Evolutionary conservation across 2,329 filamentous ascomycete genomes (phyloP), one percentile per base, ranked within the genome.

Genomic region (Talaromyces sp.): DNA sequence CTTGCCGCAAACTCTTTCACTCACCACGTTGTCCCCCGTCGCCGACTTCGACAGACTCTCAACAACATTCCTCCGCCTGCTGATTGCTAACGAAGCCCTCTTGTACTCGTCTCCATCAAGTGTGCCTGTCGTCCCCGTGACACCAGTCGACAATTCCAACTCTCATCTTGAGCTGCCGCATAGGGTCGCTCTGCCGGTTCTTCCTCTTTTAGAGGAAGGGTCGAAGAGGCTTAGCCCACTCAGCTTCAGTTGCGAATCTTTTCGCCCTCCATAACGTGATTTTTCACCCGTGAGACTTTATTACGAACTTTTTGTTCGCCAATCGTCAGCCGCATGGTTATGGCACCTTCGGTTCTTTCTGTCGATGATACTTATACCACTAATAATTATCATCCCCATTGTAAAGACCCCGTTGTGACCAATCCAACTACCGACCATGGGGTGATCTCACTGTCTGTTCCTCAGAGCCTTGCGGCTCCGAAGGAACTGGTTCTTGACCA

Each of bases 201-300:
- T 98, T 98, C 93, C 93, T 96, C 93, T 95, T 83, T 83, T 82
- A 80, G 93, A 93, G 95, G 95, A 93, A 96, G 95, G 95, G 92
- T 96, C 92, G 90, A 92, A 90, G 89, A 93, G 92, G 89, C 91
- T 91, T 92, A 90, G 92, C 89, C 91, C 90, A 87, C 88, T 88
- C 85, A 88, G 84, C 84, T 85, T 90, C 85, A 91, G 89, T 88
- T 89, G 91, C 85, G 90, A 91, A 84, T 90, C 89, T 81, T 96
- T 93, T 83, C 89, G 91, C 86, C 95, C 95, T 80, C 95, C 95
- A 78, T 98, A 98, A 92, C 82, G 22, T 17, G 62, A 51, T 66
- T 57, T 63, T 65, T 47, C 54, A 53, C 52, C 62, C 55, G 10
- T 44, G n/a, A 25, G 22, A 11, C 11, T 47, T 47, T 58, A 65